Evolutionary conservation across 768 basidiomycete species (phyloP), one percentile per base, ranked within the genome.

Genomic region (Suillus brevipes): DNA sequence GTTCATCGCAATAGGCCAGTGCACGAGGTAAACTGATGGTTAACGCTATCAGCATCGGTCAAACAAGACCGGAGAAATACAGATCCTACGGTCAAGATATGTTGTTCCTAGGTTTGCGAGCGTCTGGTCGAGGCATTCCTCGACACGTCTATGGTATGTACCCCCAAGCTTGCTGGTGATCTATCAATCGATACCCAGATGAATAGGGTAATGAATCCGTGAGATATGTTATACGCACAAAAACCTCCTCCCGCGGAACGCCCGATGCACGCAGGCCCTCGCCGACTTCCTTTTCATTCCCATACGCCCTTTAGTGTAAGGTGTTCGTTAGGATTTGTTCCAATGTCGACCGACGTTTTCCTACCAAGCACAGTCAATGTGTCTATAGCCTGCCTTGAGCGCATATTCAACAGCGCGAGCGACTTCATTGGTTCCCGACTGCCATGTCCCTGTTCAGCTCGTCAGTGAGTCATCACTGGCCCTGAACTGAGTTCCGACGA

Each of bases 261-360:
- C 92, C 95, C 64, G 89, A 89, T 40, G 83, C 85, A 67, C 83
- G 87, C 72, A 96, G 86, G 13, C 92, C 94, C 66, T 88, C 83
- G 7, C 93, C 94, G 18, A 95, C 93, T 67, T 91, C 88, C 70
- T 87, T 86, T 75, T 95, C 92, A 72, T 94, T 95, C 63, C 84
- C 83, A 70, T 90, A 90, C 62, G 79, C 82, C 89, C 87, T 79
- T 38, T 16, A 64, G 40, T 64, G 34, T 36, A 60, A 53, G 66
- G 34, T 16, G 60, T 43, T 73, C 73, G 71, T 74, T 7, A 42
- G 43, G 2, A 20, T 56, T 56, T 20, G 23, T 65, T 58, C 61
- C 47, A 40, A 12, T 7, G 14, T 37, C 31, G 31, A 65, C 18
- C 37, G 34, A 20, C 34, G 18, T 18, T 7, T 52, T 31, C 74